Evolutionary conservation across 1,284 basidiomycete species (phyloP).

Genomic region (Rhodotorula sp.): DNA sequence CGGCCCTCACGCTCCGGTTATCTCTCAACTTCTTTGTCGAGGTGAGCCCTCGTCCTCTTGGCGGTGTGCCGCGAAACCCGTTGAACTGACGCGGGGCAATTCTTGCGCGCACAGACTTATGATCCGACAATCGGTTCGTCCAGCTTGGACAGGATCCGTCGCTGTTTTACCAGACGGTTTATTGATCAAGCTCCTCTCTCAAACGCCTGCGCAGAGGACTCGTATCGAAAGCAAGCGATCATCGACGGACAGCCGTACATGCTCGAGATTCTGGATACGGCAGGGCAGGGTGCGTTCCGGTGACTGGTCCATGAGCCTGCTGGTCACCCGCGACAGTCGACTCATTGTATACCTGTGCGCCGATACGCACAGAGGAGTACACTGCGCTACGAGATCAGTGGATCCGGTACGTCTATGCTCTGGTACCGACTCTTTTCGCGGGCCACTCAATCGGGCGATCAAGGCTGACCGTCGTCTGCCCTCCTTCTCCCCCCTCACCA

Average conservation of each 20-base stretch:
- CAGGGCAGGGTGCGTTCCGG: conserved; percentile 37
- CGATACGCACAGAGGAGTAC: conserved; percentile 49
- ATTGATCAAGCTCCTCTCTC: neutral
- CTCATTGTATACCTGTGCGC: no score
- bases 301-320: neutral
- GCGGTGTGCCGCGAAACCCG: no score
- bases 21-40: conserved; percentile 36
- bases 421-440: no score
- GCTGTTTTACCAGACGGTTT: no score
- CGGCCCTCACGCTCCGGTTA: conserved; percentile 84
- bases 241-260: conserved; percentile 52
- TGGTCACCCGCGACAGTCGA: neutral
- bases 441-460: no score
- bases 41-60: neutral
- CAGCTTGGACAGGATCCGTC: neutral
- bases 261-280: conserved; percentile 50
- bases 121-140: conserved; percentile 39
- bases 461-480: neutral
- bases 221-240: conserved; percentile 51
- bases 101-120: conserved; percentile 35
- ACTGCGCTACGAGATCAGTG: conserved; percentile 51
- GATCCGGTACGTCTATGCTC: conserved; percentile 44
- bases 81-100: no score
- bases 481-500: neutral
- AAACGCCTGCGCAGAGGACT: conserved; percentile 43